Percentiles rank a stretch among this genome's conserved stretches.
phyloP scores from a whole-genome alignment of 2,329 filamentous ascomycete species.

The Xylaria sp. region DNA sequence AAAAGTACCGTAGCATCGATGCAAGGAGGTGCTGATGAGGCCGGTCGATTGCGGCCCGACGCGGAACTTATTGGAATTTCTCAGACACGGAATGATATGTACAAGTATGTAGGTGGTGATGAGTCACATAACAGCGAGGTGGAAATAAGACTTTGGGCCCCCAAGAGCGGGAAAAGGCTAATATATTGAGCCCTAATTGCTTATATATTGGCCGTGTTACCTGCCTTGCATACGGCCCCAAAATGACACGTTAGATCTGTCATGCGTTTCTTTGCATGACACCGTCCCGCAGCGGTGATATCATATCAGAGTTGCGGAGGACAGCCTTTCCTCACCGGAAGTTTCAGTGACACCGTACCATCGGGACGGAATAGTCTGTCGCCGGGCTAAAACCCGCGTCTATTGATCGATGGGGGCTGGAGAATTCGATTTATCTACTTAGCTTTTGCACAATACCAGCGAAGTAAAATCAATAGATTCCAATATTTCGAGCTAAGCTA shows the following conservation, averaged over 20 bases:
- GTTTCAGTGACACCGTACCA: not conserved
- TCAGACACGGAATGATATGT: not conserved
- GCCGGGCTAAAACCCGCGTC: too few species aligned
- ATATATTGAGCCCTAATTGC: conserved; percentile 18
- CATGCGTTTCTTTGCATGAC: not conserved
- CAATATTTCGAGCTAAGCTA: not conserved
- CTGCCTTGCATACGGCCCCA: conserved; percentile 10
- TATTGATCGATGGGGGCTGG: not conserved
- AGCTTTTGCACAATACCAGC: too few species aligned
- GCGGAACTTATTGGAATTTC: not conserved
- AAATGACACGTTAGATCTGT: conserved; percentile 14
- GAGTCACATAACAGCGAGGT: not conserved
- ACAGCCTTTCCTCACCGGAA: not conserved
- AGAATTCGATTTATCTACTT: not conserved
- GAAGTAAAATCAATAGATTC: not conserved
- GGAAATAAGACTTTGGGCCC: not conserved
- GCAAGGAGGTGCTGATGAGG: not conserved
- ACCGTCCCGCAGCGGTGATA: not conserved
- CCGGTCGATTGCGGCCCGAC: not conserved
- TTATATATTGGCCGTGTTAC: conserved; percentile 8
- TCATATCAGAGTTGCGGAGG: not conserved
- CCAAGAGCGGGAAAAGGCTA: conserved; percentile 4
- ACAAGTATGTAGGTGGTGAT: not conserved
- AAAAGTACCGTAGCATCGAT: conserved; percentile 7
- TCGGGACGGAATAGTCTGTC: too few species aligned